Percentiles rank a stretch among this genome's conserved stretches.
phyloP scores from a whole-genome alignment of 2,329 filamentous ascomycete species.

The Blumeriella jaapii region DNA sequence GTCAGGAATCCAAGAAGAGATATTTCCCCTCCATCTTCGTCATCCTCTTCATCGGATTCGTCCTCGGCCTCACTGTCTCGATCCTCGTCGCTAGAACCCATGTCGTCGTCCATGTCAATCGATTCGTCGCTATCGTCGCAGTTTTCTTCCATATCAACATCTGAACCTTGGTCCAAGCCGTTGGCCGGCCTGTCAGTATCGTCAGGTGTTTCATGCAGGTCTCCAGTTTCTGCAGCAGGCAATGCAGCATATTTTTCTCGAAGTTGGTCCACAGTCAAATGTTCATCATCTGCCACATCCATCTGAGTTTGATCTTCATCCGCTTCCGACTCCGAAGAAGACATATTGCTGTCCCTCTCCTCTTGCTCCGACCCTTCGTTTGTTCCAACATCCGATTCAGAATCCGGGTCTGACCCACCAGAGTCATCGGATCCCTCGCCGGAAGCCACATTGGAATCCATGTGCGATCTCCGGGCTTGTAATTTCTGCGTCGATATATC shows the following conservation, averaged over 20 bases:
- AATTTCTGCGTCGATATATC: constrained; percentile 59
- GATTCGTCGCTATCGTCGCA: constrained; percentile 50
- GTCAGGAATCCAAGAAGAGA: constrained; percentile 25
- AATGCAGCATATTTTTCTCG: constrained; percentile 57
- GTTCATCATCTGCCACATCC: constrained; percentile 45
- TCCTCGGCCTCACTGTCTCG: constrained; percentile 35
- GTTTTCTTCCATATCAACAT: constrained; percentile 7
- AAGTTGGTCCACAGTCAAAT: constrained; percentile 57
- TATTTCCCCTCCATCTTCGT: constrained; percentile 5
- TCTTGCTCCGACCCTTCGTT: constrained; percentile 27
- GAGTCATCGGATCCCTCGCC: constrained; percentile 29
- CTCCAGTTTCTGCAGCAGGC: constrained; percentile 30
- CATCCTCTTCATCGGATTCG: constrained; percentile 34
- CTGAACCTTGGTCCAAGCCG: constrained; percentile 13
- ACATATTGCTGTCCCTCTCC: constrained; percentile 45
- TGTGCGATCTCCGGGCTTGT: constrained; percentile 44
- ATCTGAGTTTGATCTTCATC: constrained; percentile 36
- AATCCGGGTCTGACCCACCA: constrained; percentile 21
- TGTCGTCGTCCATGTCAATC: constrained; percentile 56
- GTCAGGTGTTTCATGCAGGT: constrained; percentile 26
- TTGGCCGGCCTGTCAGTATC: not conserved
- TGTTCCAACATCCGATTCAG: constrained; percentile 28
- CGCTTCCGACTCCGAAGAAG: constrained; percentile 49
- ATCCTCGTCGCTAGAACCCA: constrained; percentile 43
- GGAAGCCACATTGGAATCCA: constrained; percentile 38